phyloP scores from a whole-genome alignment of 2,329 filamentous ascomycete species.

The Bipolaris sorokiniana region DNA sequence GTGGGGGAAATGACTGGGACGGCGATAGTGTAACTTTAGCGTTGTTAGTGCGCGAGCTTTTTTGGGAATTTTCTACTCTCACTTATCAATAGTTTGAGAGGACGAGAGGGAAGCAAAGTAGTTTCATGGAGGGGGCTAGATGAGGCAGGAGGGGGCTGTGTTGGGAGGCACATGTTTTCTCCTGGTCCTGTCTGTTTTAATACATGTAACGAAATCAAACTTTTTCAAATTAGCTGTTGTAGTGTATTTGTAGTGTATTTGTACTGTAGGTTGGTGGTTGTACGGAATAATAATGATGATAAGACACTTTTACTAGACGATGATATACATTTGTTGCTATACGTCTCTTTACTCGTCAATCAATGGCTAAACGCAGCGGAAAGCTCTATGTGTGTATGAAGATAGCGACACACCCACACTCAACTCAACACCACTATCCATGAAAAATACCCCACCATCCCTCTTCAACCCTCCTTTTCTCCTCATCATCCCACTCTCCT shows the following conservation, averaged over 20 bases:
- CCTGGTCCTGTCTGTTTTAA: neutral
- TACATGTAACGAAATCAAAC: slow-evolving; percentile 2
- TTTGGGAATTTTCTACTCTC: slow-evolving; percentile 11
- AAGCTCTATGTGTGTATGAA: neutral
- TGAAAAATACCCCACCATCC: no score
- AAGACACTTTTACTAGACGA: no score
- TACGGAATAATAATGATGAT: neutral
- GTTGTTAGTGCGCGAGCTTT: slow-evolving; percentile 8
- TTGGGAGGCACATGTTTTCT: slow-evolving; percentile 25
- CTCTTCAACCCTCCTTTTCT: neutral
- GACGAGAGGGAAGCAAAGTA: neutral
- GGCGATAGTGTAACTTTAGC: slow-evolving; percentile 16
- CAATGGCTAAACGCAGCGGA: neutral
- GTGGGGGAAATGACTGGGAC: neutral
- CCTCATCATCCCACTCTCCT: neutral
- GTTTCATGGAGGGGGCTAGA: slow-evolving; percentile 1
- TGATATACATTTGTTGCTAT: no score
- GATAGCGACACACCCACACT: neutral
- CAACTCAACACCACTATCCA: neutral
- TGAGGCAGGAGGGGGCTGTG: slow-evolving; percentile 7
- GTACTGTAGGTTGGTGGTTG: neutral
- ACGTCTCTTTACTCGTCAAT: no score
- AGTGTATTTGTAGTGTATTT: neutral
- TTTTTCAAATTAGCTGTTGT: slow-evolving; percentile 1
- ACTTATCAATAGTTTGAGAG: slow-evolving; percentile 7